A percentile compares a stretch with the other conserved stretches of the same genome.
These are phyloP conservation scores for Daldinia eschscholtzii DNA, from an alignment of 2,329 filamentous ascomycete species.

Conservation along the genomic window DNA sequence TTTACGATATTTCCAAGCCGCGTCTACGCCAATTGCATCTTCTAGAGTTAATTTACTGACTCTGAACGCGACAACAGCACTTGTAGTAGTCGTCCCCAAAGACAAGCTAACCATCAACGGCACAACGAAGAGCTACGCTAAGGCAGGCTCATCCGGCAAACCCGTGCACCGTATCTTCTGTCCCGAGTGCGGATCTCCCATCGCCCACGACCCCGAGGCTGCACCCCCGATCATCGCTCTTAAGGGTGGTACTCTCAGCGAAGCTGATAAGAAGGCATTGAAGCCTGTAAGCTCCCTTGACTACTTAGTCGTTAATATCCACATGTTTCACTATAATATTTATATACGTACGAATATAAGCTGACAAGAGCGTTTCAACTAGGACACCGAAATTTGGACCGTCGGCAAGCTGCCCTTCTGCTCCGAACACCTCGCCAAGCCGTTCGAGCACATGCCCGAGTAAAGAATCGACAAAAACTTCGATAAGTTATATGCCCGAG, in stretches of 20 bases:
- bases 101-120: slow-evolving; percentile 73
- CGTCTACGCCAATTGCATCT: background rate
- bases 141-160: slow-evolving; percentile 71
- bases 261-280: slow-evolving; percentile 74
- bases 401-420: slow-evolving; percentile 77
- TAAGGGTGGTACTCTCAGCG: slow-evolving; percentile 74
- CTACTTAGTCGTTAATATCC: no score
- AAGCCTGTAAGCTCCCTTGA: slow-evolving; percentile 66
- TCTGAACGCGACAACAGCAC: slow-evolving; percentile 59
- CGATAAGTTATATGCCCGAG: background rate
- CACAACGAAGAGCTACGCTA: slow-evolving; percentile 73
- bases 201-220: slow-evolving; percentile 78
- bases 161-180: slow-evolving; percentile 77
- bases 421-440: slow-evolving; percentile 72
- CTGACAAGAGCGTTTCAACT: slow-evolving; percentile 18
- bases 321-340: background rate
- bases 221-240: slow-evolving; percentile 77
- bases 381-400: slow-evolving; percentile 79
- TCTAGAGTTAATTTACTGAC: background rate
- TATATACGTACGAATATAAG: background rate
- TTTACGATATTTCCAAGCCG: background rate
- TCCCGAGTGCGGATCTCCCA: slow-evolving; percentile 75
- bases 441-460: slow-evolving; percentile 74
- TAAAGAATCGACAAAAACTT: slow-evolving; percentile 45
- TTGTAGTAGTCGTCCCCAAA: slow-evolving; percentile 75